These are phyloP conservation scores for Ceratobasidium sp. DNA, from an alignment of 1,284 basidiomycete species.

Conservation along the genomic window DNA sequence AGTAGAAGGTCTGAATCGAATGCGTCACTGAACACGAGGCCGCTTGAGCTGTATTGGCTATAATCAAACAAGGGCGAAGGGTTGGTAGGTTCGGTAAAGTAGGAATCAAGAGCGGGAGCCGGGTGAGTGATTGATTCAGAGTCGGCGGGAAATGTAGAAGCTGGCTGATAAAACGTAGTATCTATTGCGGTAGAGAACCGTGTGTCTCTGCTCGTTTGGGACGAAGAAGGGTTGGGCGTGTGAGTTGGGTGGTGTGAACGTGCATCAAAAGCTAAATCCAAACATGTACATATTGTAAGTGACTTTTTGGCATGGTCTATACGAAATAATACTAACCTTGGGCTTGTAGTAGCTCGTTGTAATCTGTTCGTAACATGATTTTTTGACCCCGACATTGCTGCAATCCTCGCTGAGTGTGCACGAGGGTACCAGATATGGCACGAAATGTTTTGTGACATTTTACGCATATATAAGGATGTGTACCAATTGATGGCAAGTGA, in stretches of 20 bases:
- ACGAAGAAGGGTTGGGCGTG: background rate
- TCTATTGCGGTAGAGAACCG: background rate
- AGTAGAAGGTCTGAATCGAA: background rate
- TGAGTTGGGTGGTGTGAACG: background rate
- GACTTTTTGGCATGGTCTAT: background rate
- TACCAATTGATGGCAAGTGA: background rate
- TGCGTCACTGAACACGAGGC: background rate
- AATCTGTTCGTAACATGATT: conserved; percentile 4
- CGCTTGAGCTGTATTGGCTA: background rate
- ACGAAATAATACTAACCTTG: background rate
- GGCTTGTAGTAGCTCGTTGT: background rate
- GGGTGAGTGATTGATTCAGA: background rate
- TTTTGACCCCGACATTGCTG: background rate
- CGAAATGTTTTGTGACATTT: background rate
- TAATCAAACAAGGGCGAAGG: background rate
- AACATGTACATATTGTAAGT: background rate
- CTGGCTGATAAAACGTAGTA: background rate
- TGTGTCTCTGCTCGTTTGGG: background rate
- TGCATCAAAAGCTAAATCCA: background rate
- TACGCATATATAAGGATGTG: background rate
- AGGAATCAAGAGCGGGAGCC: background rate
- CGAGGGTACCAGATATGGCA: background rate
- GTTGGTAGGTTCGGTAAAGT: background rate
- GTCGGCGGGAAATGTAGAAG: background rate
- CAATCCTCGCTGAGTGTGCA: background rate